Conservation (phyloP, 164 flowering plant species). For the Vitis labrusca region DNA sequence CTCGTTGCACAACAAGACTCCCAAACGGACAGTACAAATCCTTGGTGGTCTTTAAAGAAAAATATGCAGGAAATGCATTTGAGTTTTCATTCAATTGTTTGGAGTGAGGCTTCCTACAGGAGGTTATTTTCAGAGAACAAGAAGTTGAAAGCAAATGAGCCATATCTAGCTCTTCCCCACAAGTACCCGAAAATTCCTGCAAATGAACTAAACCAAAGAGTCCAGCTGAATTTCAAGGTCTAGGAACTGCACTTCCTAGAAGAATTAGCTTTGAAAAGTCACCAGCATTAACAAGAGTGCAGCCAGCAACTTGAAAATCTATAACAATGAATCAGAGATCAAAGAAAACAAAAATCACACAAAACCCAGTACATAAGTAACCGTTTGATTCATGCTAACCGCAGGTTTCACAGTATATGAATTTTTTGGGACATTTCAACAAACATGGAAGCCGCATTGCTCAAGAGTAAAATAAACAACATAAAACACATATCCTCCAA, state of each 20-base stretch:
- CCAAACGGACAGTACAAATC: slow-evolving; percentile 10
- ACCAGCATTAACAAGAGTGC: not conserved
- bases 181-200: slow-evolving; percentile 11
- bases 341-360: too few species aligned
- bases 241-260: not conserved
- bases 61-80: slow-evolving; percentile 24
- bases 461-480: not conserved
- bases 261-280: not conserved
- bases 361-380: too few species aligned
- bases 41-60: slow-evolving; percentile 26
- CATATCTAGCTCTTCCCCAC: slow-evolving; percentile 29
- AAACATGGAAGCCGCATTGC: slow-evolving; percentile 1
- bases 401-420: not conserved
- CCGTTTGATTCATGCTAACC: not conserved
- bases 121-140: slow-evolving; percentile 40
- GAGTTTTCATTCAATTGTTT: slow-evolving; percentile 22
- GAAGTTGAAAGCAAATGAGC: slow-evolving; percentile 60
- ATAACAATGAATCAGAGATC: too few species aligned
- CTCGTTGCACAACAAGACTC: slow-evolving; percentile 25
- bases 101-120: slow-evolving; percentile 20
- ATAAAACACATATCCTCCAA: not conserved
- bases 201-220: not conserved
- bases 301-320: too few species aligned
- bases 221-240: not conserved
- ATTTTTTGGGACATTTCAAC: not conserved